Evolutionary conservation across 2,329 filamentous ascomycete genomes (phyloP).

Genomic region (Colletotrichum coccodes): DNA sequence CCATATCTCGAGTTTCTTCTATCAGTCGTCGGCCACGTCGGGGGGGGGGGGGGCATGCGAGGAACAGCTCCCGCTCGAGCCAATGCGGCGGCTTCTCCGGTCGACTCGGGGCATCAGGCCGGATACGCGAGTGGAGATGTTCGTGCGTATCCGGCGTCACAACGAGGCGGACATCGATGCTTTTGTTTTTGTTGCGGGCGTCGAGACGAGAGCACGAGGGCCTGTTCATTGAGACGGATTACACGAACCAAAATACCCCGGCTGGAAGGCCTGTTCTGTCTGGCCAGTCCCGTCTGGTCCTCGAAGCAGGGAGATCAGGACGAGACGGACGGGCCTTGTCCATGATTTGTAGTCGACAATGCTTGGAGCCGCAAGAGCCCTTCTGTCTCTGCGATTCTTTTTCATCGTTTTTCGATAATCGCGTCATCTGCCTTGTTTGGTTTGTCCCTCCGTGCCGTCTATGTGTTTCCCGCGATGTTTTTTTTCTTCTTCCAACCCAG

Average conservation of each 20-base stretch:
- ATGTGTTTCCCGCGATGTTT: no score
- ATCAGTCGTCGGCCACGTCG: background rate
- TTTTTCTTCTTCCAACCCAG: no score
- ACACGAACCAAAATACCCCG: background rate
- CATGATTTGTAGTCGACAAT: background rate
- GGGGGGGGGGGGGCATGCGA: background rate
- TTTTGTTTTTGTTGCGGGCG: background rate
- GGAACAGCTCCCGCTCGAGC: background rate
- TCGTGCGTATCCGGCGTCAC: background rate
- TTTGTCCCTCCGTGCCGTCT: no score
- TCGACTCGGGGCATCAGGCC: background rate
- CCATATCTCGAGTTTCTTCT: background rate
- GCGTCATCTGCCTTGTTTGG: no score
- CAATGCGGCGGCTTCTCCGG: background rate
- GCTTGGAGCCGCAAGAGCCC: background rate
- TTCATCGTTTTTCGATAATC: no score
- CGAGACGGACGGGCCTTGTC: background rate
- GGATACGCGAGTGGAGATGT: background rate
- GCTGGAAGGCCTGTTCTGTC: background rate
- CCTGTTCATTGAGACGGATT: background rate
- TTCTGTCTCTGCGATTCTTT: no score
- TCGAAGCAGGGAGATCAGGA: background rate
- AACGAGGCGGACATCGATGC: background rate
- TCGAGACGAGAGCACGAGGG: background rate
- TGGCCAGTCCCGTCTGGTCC: no score